Base-by-base conservation (phyloP, 2,329 filamentous ascomycete genomes). In the Elsinoe arachidis region DNA sequence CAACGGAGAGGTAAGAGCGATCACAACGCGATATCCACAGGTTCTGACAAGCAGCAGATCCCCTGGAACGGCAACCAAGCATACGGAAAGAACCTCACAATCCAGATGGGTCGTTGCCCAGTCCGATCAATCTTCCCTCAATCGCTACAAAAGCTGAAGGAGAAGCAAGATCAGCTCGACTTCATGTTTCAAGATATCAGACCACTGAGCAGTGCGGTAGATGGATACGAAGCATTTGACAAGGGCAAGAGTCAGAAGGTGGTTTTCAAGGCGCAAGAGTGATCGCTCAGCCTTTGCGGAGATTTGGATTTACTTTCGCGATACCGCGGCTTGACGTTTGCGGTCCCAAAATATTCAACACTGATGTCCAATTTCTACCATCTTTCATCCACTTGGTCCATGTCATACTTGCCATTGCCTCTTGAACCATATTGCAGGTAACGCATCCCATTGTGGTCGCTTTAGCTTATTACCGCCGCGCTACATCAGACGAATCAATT, bases 161-260 rank as follows among this genome's bases (percentile, higher is more conserved):
- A 74, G 64, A 75, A 78, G 63, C 76, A 78, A 65, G 72, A 77
- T 63, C 71, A 76, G 66, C 69, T 78, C 6, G 74, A 73, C 9
- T 80, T 80, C 65, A 73, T 80, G 70, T 73, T 75, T n/a, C 76
- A 78, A 51, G 77, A 77, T 68, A 73, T 78, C 35, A 78, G 79
- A 76, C 69, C 72, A 23, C 61, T 80, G 62, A 73, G 73, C 39
- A 68, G 78, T 52, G 77, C 77, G 6, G 71, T 78, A 51, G 75
- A 78, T 66, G 77, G 76, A 4, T 80, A 80, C 59, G 74, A 76
- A 46, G 64, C 78, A 19, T 80, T 80, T 63, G 76, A 80, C 65
- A 74, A 74, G 67, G 75, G 77, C 72, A 74, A 79, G 69, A 76
- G 73, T 43, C 76, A 78, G 62, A 80, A 80, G 68, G 73, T 79